These are phyloP conservation scores for Pichia cactophila DNA, from an alignment of 1,139 yeast genomes.

Conservation along the genomic window DNA sequence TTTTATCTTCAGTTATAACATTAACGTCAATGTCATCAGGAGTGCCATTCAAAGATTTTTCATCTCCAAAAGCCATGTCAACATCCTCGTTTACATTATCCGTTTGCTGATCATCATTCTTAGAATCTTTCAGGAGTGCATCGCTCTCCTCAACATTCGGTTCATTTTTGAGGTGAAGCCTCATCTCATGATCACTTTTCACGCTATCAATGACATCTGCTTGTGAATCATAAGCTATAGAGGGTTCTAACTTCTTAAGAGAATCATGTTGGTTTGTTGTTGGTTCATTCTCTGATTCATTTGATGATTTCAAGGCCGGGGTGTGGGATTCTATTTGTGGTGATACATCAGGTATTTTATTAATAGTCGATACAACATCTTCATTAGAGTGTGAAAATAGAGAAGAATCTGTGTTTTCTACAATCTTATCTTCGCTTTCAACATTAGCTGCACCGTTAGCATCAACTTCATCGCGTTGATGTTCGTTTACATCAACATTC, in stretches of 20 bases:
- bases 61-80: not conserved
- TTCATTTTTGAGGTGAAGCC: not conserved
- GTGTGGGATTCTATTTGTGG: not conserved
- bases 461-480: not conserved
- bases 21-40: not conserved
- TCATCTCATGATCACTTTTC: too few species aligned
- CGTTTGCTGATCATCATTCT: not conserved
- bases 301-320: not conserved
- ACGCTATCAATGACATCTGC: too few species aligned
- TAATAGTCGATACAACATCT: not conserved
- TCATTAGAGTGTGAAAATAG: too few species aligned
- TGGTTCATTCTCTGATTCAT: too few species aligned
- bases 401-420: not conserved
- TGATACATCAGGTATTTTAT: not conserved
- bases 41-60: not conserved
- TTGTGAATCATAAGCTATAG: too few species aligned
- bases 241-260: too few species aligned
- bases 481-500: not conserved
- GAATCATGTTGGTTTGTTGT: too few species aligned
- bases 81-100: not conserved
- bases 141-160: not conserved
- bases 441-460: not conserved
- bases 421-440: not conserved
- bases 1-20: not conserved
- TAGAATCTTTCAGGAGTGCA: not conserved